Evolutionary conservation across 176 grass and related monocot species (phyloP).

Genomic region (Bolboschoenus planiculmis): DNA sequence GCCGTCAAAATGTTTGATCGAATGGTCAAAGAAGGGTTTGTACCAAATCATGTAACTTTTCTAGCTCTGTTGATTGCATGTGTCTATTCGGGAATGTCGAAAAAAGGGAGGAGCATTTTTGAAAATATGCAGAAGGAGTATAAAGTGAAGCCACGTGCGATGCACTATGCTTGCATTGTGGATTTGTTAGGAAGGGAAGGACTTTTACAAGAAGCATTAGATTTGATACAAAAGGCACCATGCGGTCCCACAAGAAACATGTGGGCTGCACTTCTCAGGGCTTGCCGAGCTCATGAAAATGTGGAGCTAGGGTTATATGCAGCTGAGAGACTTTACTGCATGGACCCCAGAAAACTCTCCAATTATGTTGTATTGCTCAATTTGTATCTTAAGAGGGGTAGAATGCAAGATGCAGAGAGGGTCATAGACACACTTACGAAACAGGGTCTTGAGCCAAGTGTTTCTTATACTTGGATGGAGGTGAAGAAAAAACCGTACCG

Average conservation of each 20-base stretch:
- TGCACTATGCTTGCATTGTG: conserved; percentile 85
- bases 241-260: conserved; percentile 61
- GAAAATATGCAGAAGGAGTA: conserved; percentile 44
- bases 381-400: conserved; percentile 50
- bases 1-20: conserved; percentile 61
- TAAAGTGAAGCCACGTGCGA: conserved; percentile 54
- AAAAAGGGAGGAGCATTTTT: conserved; percentile 63
- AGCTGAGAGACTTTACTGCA: conserved; percentile 52
- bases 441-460: conserved; percentile 35
- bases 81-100: conserved; percentile 56
- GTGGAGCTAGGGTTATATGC: conserved; percentile 56
- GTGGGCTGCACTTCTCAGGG: conserved; percentile 73
- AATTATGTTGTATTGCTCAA: conserved; percentile 65
- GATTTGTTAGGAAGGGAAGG: conserved; percentile 82
- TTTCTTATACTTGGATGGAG: conserved; percentile 76
- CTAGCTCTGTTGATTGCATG: conserved; percentile 65
- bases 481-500: conserved; percentile 56
- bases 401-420: conserved; percentile 32
- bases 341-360: conserved; percentile 65
- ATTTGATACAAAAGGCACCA: conserved; percentile 59
- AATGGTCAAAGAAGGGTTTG: conserved; percentile 56
- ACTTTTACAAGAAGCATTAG: conserved; percentile 69
- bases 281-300: conserved; percentile 69
- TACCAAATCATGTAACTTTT: conserved; percentile 69
- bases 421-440: conserved; percentile 46